Evolutionary conservation across 1,284 basidiomycete species (phyloP), one percentile per base, ranked within the genome.

Genomic region (Ustilago sp.): DNA sequence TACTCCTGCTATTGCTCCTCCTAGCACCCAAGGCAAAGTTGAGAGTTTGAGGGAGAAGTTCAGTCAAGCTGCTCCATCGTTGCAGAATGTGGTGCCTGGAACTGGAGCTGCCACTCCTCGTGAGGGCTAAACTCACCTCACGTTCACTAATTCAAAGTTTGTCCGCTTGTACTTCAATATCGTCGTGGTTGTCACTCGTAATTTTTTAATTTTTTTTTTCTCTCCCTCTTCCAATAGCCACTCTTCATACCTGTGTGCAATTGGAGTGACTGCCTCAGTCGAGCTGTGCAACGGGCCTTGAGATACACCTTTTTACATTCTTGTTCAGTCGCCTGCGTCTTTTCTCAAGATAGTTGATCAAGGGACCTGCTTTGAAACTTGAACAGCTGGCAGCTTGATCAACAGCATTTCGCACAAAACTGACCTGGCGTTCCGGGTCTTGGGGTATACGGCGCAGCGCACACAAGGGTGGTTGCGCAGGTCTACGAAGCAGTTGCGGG

Each of bases 61-160:
- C 5, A 60, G 39, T 4, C 59, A 63, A 51, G 64, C 73, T 19
- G 73, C 73, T 5, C 73, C 73, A n/a, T 59, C 68, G 12, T 43
- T 75, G 61, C 67, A 70, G 62, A 75, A 67, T 39, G 48, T 60
- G 5, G 53, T 68, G 35, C 68, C 65, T 23, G 72, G 72, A 4
- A 74, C 67, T 3, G 72, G 72, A 1, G 59, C 63, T 38, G 66
- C 63, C 35, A 63, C 65, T 13, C n/a, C 19, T 47, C 53, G 45
- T 17, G 51, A 63, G 36, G 62, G 59, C 15, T 65, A 43, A 65
- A 32, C 13, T 17, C 15, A 19, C 23, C 13, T 17, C 15, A 19
- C 23, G 12, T 38, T 36, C 15, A 38, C 15, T 17, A 54, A 38
- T 2, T 48, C 7, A 19, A 19, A 54, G n/a, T 13, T 38, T 19